A percentile compares a stretch with the other conserved stretches of the same genome.
Evolutionary conservation across 2,329 filamentous ascomycete species (phyloP).

Genomic region (Pseudogymnoascus sp.): DNA sequence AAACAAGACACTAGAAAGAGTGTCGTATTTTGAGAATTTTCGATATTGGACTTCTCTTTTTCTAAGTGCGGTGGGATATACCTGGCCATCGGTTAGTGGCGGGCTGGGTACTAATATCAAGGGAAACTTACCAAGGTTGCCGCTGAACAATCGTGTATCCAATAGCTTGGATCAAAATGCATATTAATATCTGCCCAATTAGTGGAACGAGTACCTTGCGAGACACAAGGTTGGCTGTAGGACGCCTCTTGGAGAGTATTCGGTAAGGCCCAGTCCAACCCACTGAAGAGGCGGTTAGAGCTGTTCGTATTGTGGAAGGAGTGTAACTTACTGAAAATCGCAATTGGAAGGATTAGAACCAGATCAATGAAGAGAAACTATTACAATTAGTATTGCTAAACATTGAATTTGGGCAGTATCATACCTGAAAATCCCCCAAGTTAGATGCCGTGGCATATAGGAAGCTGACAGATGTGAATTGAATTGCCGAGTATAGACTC

Average conservation of each 20-base stretch:
- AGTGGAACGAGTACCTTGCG: conserved; percentile 86
- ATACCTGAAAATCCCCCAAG: conserved; percentile 84
- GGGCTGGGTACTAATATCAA: neutral
- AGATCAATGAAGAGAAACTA: conserved; percentile 92
- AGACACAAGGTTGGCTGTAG: conserved; percentile 85
- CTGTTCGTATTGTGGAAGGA: neutral
- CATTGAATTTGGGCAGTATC: neutral
- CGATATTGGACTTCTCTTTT: conserved; percentile 71
- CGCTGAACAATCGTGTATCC: conserved; percentile 66
- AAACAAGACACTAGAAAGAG: conserved; percentile 88
- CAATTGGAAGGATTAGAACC: conserved; percentile 85
- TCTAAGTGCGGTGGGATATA: conserved; percentile 74
- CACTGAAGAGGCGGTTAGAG: conserved; percentile 44
- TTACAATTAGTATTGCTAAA: conserved; percentile 6
- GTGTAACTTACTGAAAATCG: conserved; percentile 68
- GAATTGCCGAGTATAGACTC: conserved; percentile 98
- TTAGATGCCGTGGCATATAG: conserved; percentile 91
- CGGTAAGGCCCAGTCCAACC: conserved; percentile 87
- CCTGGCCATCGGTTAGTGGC: conserved; percentile 34
- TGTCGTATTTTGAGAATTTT: conserved; percentile 88
- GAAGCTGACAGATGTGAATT: conserved; percentile 95
- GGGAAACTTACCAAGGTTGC: conserved; percentile 62
- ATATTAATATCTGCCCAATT: conserved; percentile 79
- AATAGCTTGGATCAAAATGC: conserved; percentile 66
- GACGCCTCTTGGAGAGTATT: conserved; percentile 70